These are phyloP conservation scores for Tylopilus plumbeoviolaceoides DNA, from an alignment of 768 basidiomycete genomes.

Conservation along the genomic window DNA sequence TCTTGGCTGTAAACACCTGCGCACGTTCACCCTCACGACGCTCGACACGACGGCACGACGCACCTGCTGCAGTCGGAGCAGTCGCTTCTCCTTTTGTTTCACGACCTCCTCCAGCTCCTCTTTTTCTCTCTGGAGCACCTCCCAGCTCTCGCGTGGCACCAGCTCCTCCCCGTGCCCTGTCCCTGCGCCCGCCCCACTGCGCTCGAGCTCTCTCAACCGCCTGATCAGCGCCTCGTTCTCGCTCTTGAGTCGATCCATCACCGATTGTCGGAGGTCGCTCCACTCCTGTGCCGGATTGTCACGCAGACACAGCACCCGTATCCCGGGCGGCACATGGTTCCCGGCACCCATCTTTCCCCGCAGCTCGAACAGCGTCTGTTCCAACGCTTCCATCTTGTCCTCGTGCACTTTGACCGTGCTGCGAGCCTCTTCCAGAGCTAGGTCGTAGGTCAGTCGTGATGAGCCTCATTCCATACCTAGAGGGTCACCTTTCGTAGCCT, in stretches of 20 bases:
- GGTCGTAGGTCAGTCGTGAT: constrained; percentile 1
- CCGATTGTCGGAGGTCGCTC: constrained; percentile 69
- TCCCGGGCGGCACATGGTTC: constrained; percentile 66
- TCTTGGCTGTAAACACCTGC: constrained; percentile 80
- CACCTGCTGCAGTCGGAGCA: constrained; percentile 78
- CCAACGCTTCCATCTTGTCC: constrained; percentile 62
- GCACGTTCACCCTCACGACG: background rate
- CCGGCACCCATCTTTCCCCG: constrained; percentile 74
- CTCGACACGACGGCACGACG: background rate
- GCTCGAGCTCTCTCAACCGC: constrained; percentile 60
- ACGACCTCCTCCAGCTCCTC: constrained; percentile 58
- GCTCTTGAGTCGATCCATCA: constrained; percentile 66
- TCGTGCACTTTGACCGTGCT: constrained; percentile 36
- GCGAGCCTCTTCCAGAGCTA: constrained; percentile 45
- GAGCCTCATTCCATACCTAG: background rate
- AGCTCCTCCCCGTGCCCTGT: constrained; percentile 27
- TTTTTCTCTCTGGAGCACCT: constrained; percentile 66
- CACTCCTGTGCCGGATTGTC: constrained; percentile 85
- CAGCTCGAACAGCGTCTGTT: constrained; percentile 76
- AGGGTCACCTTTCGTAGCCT: constrained; percentile 39
- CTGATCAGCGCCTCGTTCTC: constrained; percentile 85
- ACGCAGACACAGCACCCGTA: constrained; percentile 61
- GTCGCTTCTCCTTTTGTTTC: constrained; percentile 76
- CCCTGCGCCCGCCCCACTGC: constrained; percentile 27
- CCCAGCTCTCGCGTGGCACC: constrained; percentile 79